Base-by-base conservation (phyloP, 257 asterid species). In the Cynanchum wilfordii region DNA sequence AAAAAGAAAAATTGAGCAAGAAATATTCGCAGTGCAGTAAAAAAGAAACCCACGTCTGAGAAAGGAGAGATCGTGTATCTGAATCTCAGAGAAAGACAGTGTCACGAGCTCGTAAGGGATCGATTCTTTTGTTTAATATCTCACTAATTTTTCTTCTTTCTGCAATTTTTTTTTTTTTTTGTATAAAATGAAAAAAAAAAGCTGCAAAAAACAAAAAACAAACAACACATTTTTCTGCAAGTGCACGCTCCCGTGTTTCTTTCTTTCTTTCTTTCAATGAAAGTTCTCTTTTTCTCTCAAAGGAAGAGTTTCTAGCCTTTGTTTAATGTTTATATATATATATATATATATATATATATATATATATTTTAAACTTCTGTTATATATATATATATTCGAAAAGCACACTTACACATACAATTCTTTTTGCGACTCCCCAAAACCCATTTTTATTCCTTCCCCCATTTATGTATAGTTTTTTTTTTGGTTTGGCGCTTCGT, bases 181-280 rank as follows among this genome's bases (percentile, higher is more conserved):
- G 10, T 40, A 40, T 6, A 40, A 40, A 40, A 40, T 1, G 10
- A 40, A 7, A 42, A 42, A 42, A 42, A 42, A 80, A 80, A 73
- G 73, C 77, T 80, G 84, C 71, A 72, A 29, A 66, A 40, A 27
- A 42, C 38, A 33, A 8, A 40, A 7, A 60, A 45, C 45, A 62
- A 68, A 59, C 67, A 27, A 9, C n/a, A 38, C 27, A 69, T 62
- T 76, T 57, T 73, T 7, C 69, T 7, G 36, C 64, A 60, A 73
- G 70, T 76, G 84, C 84, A 80, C 78, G 84, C 84, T 76, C 36
- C 36, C 55, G 20, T 42, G 47, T 42, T 42, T 42, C 47, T 42
- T 25, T 72, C 45, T 73, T 66, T 57, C 57, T 75, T 66, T 70
- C 69, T 58, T 79, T 75, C 78, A 36, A 77, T 77, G 64, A 75